Base-by-base conservation (phyloP, 176 grass and related monocot genomes). In the Miscanthus lutarioriparius region DNA sequence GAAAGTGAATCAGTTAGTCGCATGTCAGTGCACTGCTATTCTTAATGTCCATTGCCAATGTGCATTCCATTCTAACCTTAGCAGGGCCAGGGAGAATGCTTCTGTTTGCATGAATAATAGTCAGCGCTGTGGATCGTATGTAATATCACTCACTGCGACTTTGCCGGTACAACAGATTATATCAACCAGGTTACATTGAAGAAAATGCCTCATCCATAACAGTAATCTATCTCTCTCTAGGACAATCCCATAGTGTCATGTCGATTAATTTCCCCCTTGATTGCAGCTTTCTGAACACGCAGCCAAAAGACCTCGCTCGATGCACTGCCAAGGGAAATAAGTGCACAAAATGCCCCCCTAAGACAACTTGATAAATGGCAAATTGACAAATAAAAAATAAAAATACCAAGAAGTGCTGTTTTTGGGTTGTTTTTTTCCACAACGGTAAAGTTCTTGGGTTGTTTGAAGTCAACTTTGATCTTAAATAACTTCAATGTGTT, bases 301-400 rank as follows among this genome's bases (percentile, higher is more conserved):
- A 68, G 76, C 88, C 23, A 90, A 72, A 81, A 94, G 86, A 54
- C 92, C 92, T 27, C 56, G 83, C 74, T 94, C 88, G 23, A 94
- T 94, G 71, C 92, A 84, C 92, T 93, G 80, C 32, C 47, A 83
- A 83, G 23, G 20, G 64, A 72, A 89, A 75, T 43, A 79, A 10
- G 9, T 40, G 25, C 44, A 27, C 10, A 16, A 17, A 74, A 56
- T 17, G 26, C 23, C 7, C 22, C 35, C 13, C 25, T 51, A 26
- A 73, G 13, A 38, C 5, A 73, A 48, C 13, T 27, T 26, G 38
- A 51, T 53, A 12, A 28, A 30, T 64, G 74, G 19, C 25, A 72
- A 54, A 44, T 51, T 16, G 5, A 51, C 15, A 51, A 51, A 51
- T 51, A 19, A 51, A 51, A 51, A 51, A 51, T 51, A 51, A 51